Evolutionary conservation across 805 yeast species (phyloP).

Genomic region (Ogataea ganodermae): DNA sequence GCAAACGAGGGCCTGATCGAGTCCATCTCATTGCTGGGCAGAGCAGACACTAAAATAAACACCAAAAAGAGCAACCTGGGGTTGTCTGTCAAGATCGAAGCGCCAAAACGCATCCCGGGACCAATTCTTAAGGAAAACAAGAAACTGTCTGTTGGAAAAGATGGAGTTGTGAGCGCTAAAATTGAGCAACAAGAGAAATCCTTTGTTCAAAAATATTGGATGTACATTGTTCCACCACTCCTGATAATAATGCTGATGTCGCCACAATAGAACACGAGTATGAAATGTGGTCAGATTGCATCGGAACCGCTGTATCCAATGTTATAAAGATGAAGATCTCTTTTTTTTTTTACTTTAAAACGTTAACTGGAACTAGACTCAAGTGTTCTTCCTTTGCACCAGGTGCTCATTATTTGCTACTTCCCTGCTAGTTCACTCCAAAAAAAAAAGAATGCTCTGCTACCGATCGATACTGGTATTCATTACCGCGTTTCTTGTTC

Average conservation of each 20-base stretch:
- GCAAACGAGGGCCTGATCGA: constrained; percentile 3
- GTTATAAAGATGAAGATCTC: background rate
- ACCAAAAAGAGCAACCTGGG: background rate
- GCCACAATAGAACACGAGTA: constrained; percentile 16
- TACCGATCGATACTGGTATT: background rate
- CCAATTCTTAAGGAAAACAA: constrained; percentile 16
- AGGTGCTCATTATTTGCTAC: too few relatives aligned
- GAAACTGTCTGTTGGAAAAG: constrained; percentile 11
- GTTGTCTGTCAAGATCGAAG: constrained; percentile 8
- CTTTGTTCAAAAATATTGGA: constrained; percentile 64
- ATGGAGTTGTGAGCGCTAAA: constrained; percentile 13
- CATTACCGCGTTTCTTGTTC: background rate
- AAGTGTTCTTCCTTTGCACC: too few relatives aligned
- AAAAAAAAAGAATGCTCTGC: background rate
- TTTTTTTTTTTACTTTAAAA: background rate
- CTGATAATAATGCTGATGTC: constrained; percentile 38
- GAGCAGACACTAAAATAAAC: background rate
- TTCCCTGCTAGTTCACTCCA: too few relatives aligned
- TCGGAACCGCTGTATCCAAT: constrained; percentile 3
- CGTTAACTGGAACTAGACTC: background rate
- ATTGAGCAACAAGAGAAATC: constrained; percentile 35
- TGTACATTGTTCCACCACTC: constrained; percentile 56
- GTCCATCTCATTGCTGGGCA: constrained; percentile 19
- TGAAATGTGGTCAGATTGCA: constrained; percentile 4
- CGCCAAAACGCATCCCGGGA: constrained; percentile 8